Percentiles rank a stretch among this genome's conserved stretches.
Conservation (phyloP, 2,329 filamentous ascomycete genomes). For the Venturiaceae sp. region DNA sequence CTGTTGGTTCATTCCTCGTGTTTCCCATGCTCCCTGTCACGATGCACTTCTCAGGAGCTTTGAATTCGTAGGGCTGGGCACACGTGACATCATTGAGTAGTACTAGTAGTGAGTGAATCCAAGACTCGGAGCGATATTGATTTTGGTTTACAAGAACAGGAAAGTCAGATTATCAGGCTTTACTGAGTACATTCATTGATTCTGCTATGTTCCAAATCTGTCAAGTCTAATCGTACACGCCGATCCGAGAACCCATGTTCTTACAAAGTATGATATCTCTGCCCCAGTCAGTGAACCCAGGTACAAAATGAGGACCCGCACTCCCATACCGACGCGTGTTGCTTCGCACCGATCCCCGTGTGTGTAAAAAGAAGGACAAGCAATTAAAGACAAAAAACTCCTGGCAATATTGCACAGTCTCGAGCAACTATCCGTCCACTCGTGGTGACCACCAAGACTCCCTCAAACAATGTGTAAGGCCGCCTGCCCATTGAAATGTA, state of each 20-base stretch:
- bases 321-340: not conserved
- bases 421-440: not conserved
- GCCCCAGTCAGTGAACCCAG: not conserved
- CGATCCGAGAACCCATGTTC: not conserved
- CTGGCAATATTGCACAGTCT: not conserved
- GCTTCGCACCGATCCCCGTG: not conserved
- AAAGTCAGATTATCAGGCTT: too few relatives aligned
- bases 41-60: not conserved
- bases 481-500: not conserved
- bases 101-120: not conserved
- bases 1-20: not conserved
- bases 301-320: not conserved
- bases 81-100: too few relatives aligned
- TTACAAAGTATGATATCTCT: not conserved
- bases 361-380: not conserved
- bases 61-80: too few relatives aligned
- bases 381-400: not conserved
- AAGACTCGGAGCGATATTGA: too few relatives aligned
- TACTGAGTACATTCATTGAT: not conserved
- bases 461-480: not conserved
- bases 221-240: constrained; percentile 1
- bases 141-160: too few relatives aligned
- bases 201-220: not conserved
- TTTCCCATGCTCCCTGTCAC: not conserved
- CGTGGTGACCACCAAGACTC: not conserved